Base-by-base conservation (phyloP, 23 red algal genomes). In the Pyropia yezoensis region DNA sequence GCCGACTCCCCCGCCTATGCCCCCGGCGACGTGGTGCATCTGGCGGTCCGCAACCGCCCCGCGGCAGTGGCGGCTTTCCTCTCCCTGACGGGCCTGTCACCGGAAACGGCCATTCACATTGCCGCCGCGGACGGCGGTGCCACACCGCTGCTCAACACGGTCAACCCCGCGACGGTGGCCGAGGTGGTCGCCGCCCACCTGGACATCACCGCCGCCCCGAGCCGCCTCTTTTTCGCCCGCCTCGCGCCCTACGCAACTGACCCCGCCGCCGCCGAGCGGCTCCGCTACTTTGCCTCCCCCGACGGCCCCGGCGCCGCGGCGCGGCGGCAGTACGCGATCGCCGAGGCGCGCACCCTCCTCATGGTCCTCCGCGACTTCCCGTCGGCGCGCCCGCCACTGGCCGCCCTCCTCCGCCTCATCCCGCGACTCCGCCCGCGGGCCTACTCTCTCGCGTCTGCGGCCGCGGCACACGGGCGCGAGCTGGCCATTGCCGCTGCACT, bases 331-430 rank as follows among this genome's bases (percentile, higher is more conserved):
- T 95, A 95, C 65, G 75, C 79, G 3, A 58, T 76, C 30, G 64
- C 71, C 29, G 90, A 95, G 52, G 66, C 63, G 50, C 81, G 83
- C 34, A 95, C 74, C 26, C 39, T 88, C 33, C 71, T 88, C 22
- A 71, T 87, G 63, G 82, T 81, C 6, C 34, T 95, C 47, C 76
- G 90, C 13, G 90, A 95, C 59, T 95, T 95, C 68, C 90, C 90
- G 18, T 79, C 77, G 20, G 74, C 72, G 9, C 81, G 90, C 32
- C 90, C 90, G 15, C 75, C 75, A 12, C 50, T 95, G 14, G 70
- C 66, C 16, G 63, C 61, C 21, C 52, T 95, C 47, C 59, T 95
- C 63, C 70, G 77, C 51, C 71, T 95, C 61, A 71, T 95, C 22
- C 90, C 90, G 16, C 66, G 68, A 3, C 26, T 95, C 2, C 66